Evolutionary conservation across 257 asterid genomes (phyloP).

Genomic region (Penstemon barbatus): DNA sequence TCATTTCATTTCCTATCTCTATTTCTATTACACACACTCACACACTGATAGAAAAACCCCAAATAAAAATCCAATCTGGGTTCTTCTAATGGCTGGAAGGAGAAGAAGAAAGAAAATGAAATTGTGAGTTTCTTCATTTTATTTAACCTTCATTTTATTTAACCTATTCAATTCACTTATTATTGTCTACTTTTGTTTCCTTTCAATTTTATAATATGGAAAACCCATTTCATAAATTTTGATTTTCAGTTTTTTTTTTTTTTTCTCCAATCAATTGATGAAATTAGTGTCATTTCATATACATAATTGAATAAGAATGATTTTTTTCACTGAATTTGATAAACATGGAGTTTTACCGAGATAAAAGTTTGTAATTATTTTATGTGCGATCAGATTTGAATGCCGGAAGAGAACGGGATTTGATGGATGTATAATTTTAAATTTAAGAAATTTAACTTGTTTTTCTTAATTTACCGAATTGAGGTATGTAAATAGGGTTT

Average conservation of each 20-base stretch:
- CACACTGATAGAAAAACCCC: neutral
- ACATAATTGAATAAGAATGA: slow-evolving; percentile 7
- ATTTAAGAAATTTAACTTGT: neutral
- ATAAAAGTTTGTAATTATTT: slow-evolving; percentile 8
- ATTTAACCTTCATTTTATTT: neutral
- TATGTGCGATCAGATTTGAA: slow-evolving; percentile 28
- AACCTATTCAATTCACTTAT: neutral
- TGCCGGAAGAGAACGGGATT: slow-evolving; percentile 21
- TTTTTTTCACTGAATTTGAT: neutral
- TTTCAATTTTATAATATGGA: slow-evolving; percentile 1
- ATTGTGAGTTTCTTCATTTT: slow-evolving; percentile 39
- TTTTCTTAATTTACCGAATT: slow-evolving; percentile 1
- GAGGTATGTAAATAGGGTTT: slow-evolving; percentile 22
- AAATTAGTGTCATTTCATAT: slow-evolving; percentile 6
- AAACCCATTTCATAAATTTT: neutral
- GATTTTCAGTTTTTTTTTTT: slow-evolving; percentile 6
- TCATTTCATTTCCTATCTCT: slow-evolving; percentile 16
- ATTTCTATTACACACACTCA: slow-evolving; percentile 1
- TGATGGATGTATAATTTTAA: neutral
- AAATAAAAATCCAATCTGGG: slow-evolving; percentile 26
- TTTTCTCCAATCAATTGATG: neutral
- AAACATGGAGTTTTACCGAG: neutral
- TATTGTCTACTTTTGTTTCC: neutral
- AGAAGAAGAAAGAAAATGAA: slow-evolving; percentile 51
- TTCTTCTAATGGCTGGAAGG: slow-evolving; percentile 47